A percentile compares a stretch with the other conserved stretches of the same genome.
Evolutionary conservation across 2,329 filamentous ascomycete genomes (phyloP).

Genomic region (Cadophora gregata): DNA sequence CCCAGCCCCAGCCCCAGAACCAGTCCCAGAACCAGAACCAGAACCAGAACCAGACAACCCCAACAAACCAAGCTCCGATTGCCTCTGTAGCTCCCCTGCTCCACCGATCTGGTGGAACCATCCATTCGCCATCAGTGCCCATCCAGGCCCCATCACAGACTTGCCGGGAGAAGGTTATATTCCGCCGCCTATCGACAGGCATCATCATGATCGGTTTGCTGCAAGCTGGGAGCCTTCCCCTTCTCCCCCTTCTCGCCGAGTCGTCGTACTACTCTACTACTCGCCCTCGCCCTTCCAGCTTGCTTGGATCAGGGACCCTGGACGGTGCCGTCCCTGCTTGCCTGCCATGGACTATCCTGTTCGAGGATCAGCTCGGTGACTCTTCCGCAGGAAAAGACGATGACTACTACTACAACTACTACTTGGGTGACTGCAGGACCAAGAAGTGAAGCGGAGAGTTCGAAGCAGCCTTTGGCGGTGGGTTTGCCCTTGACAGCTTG

Average conservation of each 20-base stretch:
- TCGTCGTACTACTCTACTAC: no score
- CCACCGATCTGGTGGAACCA: conserved; percentile 17
- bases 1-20: no score
- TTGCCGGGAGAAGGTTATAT: conserved; percentile 27
- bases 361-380: conserved; percentile 10
- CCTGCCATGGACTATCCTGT: conserved; percentile 12
- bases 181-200: conserved; percentile 14
- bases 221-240: conserved; percentile 20
- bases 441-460: background rate
- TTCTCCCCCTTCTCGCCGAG: no score
- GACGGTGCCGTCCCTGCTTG: conserved; percentile 13
- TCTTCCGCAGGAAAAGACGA: background rate
- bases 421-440: conserved; percentile 2
- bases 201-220: conserved; percentile 22
- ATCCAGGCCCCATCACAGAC: conserved; percentile 15
- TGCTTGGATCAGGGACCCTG: conserved; percentile 5
- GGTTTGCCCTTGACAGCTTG: background rate
- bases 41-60: background rate
- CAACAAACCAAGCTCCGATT: conserved; percentile 14
- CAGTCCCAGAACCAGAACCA: no score
- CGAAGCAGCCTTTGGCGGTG: background rate
- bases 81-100: conserved; percentile 5
- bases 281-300: conserved; percentile 17
- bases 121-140: conserved; percentile 19
- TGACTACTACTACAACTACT: no score